These are phyloP conservation scores for Cyathus striatus DNA, from an alignment of 768 basidiomycete genomes.

Conservation along the genomic window DNA sequence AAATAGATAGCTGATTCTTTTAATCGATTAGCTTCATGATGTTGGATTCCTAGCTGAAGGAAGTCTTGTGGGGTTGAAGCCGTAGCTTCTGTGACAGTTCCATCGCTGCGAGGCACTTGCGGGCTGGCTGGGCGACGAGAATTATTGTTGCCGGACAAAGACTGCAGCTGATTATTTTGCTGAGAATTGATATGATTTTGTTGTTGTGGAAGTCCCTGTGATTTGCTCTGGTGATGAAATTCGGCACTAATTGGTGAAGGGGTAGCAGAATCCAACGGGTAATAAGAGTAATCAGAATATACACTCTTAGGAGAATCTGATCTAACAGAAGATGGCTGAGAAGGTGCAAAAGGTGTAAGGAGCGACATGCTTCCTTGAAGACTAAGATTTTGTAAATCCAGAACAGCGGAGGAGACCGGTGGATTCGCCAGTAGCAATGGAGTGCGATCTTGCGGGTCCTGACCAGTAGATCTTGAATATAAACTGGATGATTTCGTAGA, in stretches of 20 bases:
- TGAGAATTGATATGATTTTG: conserved; percentile 2
- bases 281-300: conserved; percentile 67
- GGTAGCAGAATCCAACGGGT: conserved; percentile 43
- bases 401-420: neutral
- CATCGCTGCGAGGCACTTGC: neutral
- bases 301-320: conserved; percentile 33
- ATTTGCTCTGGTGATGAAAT: too few species aligned
- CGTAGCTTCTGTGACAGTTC: neutral
- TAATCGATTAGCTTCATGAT: conserved; percentile 72
- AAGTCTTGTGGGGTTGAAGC: conserved; percentile 53
- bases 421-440: too few species aligned
- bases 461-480: too few species aligned
- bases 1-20: conserved; percentile 67
- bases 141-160: neutral
- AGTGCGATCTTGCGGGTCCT: too few species aligned
- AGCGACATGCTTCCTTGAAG: neutral
- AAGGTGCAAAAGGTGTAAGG: neutral
- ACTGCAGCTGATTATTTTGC: neutral
- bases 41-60: conserved; percentile 71
- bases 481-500: too few species aligned
- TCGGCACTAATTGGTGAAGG: conserved; percentile 35
- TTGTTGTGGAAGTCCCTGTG: too few species aligned
- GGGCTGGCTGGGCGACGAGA: neutral
- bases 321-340: conserved; percentile 30
- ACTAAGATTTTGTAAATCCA: neutral